These are phyloP conservation scores for Linum trigynum DNA, from an alignment of 345 rosid genomes.

Conservation along the genomic window DNA sequence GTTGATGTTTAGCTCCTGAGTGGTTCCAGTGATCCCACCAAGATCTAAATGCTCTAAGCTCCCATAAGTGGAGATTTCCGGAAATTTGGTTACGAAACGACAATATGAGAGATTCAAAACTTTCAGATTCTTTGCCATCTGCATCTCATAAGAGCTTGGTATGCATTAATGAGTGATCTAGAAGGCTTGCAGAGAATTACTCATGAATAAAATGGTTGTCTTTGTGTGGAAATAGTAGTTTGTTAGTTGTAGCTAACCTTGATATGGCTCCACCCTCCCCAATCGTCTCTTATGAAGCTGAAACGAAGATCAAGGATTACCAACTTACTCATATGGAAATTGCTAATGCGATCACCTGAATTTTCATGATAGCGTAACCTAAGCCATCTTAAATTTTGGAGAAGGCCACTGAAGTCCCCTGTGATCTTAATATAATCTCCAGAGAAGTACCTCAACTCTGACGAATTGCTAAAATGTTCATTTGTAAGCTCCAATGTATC, in stretches of 20 bases:
- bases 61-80: not conserved
- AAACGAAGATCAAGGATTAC: not conserved
- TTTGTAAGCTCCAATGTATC: not conserved
- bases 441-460: not conserved
- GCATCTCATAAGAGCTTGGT: not conserved
- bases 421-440: not conserved
- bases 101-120: not conserved
- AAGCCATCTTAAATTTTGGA: not conserved
- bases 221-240: too few species aligned
- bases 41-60: not conserved
- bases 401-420: not conserved
- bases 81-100: not conserved
- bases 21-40: not conserved
- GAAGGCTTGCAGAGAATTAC: too few species aligned
- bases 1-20: not conserved
- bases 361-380: not conserved
- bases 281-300: not conserved
- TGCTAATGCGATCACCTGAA: not conserved
- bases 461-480: not conserved
- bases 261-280: not conserved
- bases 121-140: not conserved
- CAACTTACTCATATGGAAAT: not conserved
- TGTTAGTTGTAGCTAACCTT: not conserved
- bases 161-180: not conserved
- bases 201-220: too few species aligned